Percentiles rank a stretch among this genome's conserved stretches.
Evolutionary conservation across 805 yeast species (phyloP).

Genomic region (Debaryomyces castellii): DNA sequence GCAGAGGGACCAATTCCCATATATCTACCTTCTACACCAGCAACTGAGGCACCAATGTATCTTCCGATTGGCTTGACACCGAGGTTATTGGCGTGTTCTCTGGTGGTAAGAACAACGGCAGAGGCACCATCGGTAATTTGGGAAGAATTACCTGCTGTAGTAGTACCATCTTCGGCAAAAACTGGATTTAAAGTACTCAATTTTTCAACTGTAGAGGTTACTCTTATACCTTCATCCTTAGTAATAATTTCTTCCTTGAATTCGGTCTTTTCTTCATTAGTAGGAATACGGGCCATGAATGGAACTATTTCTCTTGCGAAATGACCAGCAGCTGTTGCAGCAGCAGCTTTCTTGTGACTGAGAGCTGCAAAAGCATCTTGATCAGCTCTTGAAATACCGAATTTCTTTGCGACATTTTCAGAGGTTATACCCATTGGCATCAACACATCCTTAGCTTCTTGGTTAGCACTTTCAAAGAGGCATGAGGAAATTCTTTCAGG

Average conservation of each 20-base stretch:
- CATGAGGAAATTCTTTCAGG: conserved; percentile 28
- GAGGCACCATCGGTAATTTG: conserved; percentile 39
- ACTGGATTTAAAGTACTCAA: conserved; percentile 31
- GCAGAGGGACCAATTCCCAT: conserved; percentile 39
- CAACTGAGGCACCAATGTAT: conserved; percentile 27
- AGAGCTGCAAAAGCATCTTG: conserved; percentile 24
- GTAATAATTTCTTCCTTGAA: conserved; percentile 9
- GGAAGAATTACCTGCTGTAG: conserved; percentile 38
- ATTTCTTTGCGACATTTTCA: conserved; percentile 24
- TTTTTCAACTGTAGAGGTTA: conserved; percentile 21
- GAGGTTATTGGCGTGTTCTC: conserved; percentile 30
- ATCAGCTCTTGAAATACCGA: conserved; percentile 21
- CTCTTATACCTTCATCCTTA: conserved; percentile 32
- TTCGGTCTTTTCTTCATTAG: conserved; percentile 8
- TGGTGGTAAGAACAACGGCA: conserved; percentile 31
- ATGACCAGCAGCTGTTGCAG: conserved; percentile 21
- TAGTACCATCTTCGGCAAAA: conserved; percentile 26
- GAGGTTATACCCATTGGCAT: conserved; percentile 33
- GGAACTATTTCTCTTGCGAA: conserved; percentile 21
- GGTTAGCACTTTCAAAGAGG: conserved; percentile 12
- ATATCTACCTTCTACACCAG: conserved; percentile 33
- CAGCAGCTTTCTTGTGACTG: conserved; percentile 22
- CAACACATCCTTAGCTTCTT: conserved; percentile 26
- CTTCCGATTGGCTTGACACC: conserved; percentile 31
- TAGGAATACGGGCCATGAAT: conserved; percentile 10